A percentile compares a stretch with the other conserved stretches of the same genome.
phyloP scores from a whole-genome alignment of 2,329 filamentous ascomycete genomes.

The Xylaria digitata region DNA sequence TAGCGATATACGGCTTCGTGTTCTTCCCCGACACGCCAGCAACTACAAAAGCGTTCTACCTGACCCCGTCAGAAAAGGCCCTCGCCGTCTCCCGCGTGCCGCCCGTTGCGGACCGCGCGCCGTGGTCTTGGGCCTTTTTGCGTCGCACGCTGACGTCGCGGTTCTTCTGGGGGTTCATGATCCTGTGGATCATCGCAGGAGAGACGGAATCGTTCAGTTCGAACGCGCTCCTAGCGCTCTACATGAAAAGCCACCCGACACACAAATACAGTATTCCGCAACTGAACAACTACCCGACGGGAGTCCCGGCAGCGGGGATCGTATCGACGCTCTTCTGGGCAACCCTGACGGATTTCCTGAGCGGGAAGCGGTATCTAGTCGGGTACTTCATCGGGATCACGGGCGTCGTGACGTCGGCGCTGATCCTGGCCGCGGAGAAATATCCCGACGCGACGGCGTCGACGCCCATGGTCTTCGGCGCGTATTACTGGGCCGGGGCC shows the following conservation, averaged over 20 bases:
- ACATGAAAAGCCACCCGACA: constrained; percentile 61
- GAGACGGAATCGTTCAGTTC: constrained; percentile 77
- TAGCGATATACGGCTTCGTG: constrained; percentile 66
- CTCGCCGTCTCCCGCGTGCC: constrained; percentile 57
- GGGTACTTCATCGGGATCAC: constrained; percentile 75
- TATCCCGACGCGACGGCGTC: constrained; percentile 53
- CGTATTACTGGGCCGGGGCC: constrained; percentile 76
- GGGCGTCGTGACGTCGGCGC: constrained; percentile 69
- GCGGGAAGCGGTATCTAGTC: constrained; percentile 72
- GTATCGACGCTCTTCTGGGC: constrained; percentile 75
- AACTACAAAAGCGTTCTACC: constrained; percentile 62
- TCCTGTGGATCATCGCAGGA: constrained; percentile 76
- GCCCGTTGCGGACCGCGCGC: constrained; percentile 53
- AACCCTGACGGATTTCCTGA: constrained; percentile 72
- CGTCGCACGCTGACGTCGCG: constrained; percentile 68
- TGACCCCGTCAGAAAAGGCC: constrained; percentile 52
- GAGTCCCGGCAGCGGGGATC: constrained; percentile 67
- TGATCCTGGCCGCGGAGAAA: constrained; percentile 67
- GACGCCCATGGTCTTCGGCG: constrained; percentile 68
- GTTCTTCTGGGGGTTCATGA: constrained; percentile 74
- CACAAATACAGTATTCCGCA: constrained; percentile 59
- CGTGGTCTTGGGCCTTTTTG: constrained; percentile 61
- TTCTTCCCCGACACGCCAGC: constrained; percentile 65
- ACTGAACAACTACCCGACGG: constrained; percentile 68
- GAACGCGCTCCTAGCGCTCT: constrained; percentile 67